Evolutionary conservation across 2,329 filamentous ascomycete genomes (phyloP).

Genomic region (Berkeleyomyces rouxiae): DNA sequence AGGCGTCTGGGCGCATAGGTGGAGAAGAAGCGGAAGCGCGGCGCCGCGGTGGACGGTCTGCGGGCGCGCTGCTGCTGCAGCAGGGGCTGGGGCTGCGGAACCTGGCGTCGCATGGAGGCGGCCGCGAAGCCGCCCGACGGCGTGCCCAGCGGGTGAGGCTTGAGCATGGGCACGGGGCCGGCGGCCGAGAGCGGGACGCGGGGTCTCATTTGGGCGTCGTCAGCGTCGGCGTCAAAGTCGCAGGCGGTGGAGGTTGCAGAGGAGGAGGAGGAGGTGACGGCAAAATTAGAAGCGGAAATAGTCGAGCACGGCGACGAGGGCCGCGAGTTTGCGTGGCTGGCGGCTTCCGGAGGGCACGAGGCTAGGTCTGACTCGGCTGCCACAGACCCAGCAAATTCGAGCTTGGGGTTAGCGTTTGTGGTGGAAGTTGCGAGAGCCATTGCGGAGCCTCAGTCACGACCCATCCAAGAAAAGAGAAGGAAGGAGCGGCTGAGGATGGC

Average conservation of each 20-base stretch:
- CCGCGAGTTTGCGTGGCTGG: background rate
- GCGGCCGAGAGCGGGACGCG: slow-evolving; percentile 7
- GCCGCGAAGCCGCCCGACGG: slow-evolving; percentile 11
- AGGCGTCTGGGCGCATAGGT: slow-evolving; percentile 7
- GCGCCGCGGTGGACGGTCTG: slow-evolving; percentile 1
- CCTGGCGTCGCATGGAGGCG: slow-evolving; percentile 11
- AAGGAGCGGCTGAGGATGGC: background rate
- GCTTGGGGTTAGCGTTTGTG: slow-evolving; percentile 6
- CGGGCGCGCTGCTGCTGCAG: slow-evolving; percentile 2
- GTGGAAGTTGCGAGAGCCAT: slow-evolving; percentile 4
- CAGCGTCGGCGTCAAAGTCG: background rate
- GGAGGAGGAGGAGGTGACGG: background rate
- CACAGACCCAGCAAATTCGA: slow-evolving; percentile 5
- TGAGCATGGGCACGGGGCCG: slow-evolving; percentile 12
- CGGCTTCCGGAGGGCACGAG: background rate
- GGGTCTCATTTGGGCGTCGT: slow-evolving; percentile 9
- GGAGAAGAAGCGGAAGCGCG: slow-evolving; percentile 10
- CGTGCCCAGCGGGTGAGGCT: slow-evolving; percentile 9
- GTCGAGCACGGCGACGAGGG: slow-evolving; percentile 8
- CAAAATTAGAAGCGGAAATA: background rate
- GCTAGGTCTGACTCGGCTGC: background rate
- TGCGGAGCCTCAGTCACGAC: slow-evolving; percentile 10
- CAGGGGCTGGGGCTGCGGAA: background rate
- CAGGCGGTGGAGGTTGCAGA: slow-evolving; percentile 4
- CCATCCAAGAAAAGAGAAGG: background rate